Evolutionary conservation across 441 rosid species (phyloP).

Genomic region (Syzygium syzygioides): DNA sequence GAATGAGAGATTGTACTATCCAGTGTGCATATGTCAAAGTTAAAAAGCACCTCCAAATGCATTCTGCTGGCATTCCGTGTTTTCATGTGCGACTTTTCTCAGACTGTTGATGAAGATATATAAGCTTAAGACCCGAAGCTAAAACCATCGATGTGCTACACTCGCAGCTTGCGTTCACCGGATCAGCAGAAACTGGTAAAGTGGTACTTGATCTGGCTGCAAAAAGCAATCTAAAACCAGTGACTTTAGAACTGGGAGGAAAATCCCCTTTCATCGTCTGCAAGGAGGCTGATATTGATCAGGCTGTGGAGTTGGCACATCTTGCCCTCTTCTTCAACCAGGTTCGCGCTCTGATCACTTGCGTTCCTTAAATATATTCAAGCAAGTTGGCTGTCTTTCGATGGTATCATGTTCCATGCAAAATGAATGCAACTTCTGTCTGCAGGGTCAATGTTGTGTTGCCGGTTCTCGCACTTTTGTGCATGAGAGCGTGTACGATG

Average conservation of each 20-base stretch:
- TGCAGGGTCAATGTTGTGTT: slow-evolving; percentile 12
- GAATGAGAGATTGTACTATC: not conserved
- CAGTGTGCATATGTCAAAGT: not conserved
- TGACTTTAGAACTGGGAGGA: slow-evolving; percentile 16
- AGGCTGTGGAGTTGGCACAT: slow-evolving; percentile 10
- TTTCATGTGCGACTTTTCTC: not conserved
- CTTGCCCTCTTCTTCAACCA: slow-evolving; percentile 16
- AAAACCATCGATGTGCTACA: not conserved
- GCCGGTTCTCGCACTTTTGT: slow-evolving; percentile 16
- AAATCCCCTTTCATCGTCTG: slow-evolving; percentile 14
- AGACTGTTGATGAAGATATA: not conserved
- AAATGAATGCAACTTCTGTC: not conserved
- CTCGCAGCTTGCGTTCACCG: slow-evolving; percentile 9
- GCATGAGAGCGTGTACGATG: slow-evolving; percentile 11
- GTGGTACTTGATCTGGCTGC: slow-evolving; percentile 6
- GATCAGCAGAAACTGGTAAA: slow-evolving; percentile 2
- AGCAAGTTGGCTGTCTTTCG: not conserved
- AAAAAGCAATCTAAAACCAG: slow-evolving; percentile 11
- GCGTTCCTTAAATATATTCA: not conserved
- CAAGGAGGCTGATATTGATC: slow-evolving; percentile 10
- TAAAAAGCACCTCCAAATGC: not conserved
- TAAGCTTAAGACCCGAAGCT: not conserved
- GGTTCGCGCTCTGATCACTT: not conserved
- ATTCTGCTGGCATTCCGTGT: not conserved
- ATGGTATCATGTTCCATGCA: not conserved